Conservation (phyloP, 108 stramenopile genomes). For the Cyclostephanos invisitatus region DNA sequence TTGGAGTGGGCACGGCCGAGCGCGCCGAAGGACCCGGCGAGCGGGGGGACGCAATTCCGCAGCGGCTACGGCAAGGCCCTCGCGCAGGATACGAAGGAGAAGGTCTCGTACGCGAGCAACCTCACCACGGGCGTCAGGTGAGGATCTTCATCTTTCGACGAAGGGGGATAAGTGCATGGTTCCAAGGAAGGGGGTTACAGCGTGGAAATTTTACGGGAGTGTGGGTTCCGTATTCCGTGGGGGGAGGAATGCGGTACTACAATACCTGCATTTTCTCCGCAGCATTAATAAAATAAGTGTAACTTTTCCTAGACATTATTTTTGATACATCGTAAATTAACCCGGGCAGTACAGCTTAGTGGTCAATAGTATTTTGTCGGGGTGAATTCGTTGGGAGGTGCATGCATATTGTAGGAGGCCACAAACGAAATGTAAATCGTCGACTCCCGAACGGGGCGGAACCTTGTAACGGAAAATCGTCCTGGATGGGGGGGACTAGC, state of each 20-base stretch:
- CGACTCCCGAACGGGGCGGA: no score
- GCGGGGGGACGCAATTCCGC: slow-evolving; percentile 71
- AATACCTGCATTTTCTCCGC: background rate
- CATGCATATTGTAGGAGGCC: no score
- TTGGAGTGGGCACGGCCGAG: slow-evolving; percentile 98
- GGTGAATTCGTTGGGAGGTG: no score
- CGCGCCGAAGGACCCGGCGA: slow-evolving; percentile 86
- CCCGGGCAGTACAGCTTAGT: no score
- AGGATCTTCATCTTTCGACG: background rate
- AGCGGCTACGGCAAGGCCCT: slow-evolving; percentile 96
- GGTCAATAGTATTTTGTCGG: no score
- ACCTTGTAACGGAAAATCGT: no score
- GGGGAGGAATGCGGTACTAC: background rate
- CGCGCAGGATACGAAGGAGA: slow-evolving; percentile 98
- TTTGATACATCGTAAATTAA: no score
- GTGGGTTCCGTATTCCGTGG: background rate
- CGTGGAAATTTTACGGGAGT: background rate
- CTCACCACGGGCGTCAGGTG: slow-evolving; percentile 69
- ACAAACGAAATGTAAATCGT: no score
- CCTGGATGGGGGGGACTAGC: background rate
- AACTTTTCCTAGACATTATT: no score
- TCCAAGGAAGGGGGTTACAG: no score
- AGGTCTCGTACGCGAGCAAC: slow-evolving; percentile 93
- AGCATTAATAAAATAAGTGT: no score
- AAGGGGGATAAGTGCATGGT: no score